phyloP scores from a whole-genome alignment of 2,329 filamentous ascomycete genomes.

The Fusarium sp. region DNA sequence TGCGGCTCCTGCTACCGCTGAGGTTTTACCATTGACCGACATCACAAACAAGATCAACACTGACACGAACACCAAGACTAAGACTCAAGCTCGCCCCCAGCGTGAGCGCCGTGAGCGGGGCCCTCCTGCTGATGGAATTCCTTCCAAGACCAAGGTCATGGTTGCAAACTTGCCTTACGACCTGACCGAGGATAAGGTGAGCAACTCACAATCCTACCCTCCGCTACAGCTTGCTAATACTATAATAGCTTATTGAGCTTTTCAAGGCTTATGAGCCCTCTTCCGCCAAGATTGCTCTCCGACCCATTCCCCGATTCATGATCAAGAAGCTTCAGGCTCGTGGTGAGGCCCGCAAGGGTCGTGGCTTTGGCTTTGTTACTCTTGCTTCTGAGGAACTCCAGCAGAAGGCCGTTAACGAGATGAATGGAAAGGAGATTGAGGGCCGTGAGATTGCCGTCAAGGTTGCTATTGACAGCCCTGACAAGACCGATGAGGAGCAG shows the following conservation, averaged over 20 bases:
- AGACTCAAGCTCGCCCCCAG: constrained; percentile 65
- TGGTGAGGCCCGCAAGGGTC: constrained; percentile 97
- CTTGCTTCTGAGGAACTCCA: constrained; percentile 95
- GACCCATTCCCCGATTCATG: constrained; percentile 99
- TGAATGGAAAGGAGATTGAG: constrained; percentile 99
- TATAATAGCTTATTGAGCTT: constrained; percentile 89
- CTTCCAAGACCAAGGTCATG: constrained; percentile 99
- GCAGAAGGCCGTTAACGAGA: constrained; percentile 96
- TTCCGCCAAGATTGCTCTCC: constrained; percentile 98
- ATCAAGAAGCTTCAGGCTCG: constrained; percentile 99
- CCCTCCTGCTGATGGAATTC: constrained; percentile 95
- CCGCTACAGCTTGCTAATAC: constrained; percentile 38
- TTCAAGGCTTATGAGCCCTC: constrained; percentile 92
- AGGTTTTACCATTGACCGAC: constrained; percentile 71
- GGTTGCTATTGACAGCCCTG: constrained; percentile 99
- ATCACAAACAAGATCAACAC: constrained; percentile 69
- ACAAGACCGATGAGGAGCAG: constrained; percentile 90
- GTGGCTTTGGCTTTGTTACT: constrained; percentile 98
- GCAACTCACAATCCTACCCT: constrained; percentile 43
- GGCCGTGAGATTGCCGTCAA: constrained; percentile 99
- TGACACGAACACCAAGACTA: constrained; percentile 71
- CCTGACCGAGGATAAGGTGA: constrained; percentile 95
- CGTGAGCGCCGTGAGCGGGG: constrained; percentile 84
- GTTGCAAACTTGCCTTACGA: constrained; percentile 99
- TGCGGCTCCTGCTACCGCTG: constrained; percentile 62